phyloP scores from a whole-genome alignment of 2,329 filamentous ascomycete species.

The Anthostomella pinea region DNA sequence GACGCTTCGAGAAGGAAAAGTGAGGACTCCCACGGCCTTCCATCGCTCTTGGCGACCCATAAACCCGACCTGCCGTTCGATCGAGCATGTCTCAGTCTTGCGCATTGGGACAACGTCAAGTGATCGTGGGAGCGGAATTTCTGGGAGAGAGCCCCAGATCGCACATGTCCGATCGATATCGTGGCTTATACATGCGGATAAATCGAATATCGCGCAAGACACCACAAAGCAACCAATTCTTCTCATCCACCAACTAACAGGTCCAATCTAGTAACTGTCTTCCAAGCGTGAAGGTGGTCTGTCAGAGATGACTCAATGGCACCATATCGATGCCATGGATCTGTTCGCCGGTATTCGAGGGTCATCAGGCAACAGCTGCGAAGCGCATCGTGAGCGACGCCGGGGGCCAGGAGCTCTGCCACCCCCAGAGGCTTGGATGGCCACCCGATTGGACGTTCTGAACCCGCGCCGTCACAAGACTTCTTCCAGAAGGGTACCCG shows the following conservation, averaged over 20 bases:
- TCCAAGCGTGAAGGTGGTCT: background rate
- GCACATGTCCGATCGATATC: constrained; percentile 13
- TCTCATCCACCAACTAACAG: no score
- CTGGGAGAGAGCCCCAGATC: constrained; percentile 13
- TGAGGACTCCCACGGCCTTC: constrained; percentile 22
- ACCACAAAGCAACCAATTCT: no score
- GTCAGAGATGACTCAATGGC: background rate
- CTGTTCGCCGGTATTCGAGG: background rate
- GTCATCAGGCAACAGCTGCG: background rate
- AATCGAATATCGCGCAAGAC: no score
- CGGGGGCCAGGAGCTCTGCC: no score
- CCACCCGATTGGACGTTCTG: no score
- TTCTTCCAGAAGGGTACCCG: no score
- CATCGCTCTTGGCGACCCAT: no score
- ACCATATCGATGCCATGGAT: background rate
- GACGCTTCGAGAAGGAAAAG: constrained; percentile 20
- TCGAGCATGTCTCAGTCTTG: constrained; percentile 11
- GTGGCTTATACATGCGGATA: constrained; percentile 8
- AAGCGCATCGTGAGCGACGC: no score
- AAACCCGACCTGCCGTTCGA: no score
- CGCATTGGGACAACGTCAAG: constrained; percentile 18
- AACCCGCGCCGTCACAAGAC: no score
- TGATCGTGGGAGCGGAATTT: constrained; percentile 13
- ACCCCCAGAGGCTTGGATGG: no score
- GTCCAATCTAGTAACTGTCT: no score